These are phyloP conservation scores for Toxoplasma gondii DNA, from an alignment of 169 alveolate species.

Conservation along the genomic window DNA sequence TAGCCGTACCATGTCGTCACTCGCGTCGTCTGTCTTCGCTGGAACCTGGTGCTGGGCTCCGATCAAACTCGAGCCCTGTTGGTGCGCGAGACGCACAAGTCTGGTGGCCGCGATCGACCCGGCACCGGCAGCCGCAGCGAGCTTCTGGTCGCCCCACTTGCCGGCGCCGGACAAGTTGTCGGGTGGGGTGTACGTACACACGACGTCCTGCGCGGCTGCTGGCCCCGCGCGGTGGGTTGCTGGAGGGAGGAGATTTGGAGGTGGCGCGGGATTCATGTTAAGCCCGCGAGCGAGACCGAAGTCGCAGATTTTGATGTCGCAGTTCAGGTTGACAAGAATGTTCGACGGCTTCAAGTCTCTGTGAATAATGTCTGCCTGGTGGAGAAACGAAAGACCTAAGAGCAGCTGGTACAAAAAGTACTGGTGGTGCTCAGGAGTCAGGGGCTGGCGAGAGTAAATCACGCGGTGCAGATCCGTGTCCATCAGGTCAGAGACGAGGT, in stretches of 20 bases:
- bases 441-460: conserved; percentile 88
- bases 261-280: background rate
- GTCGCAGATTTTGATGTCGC: conserved; percentile 93
- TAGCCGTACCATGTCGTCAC: conserved; percentile 17
- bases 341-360: conserved; percentile 99
- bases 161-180: background rate
- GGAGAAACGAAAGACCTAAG: conserved; percentile 50
- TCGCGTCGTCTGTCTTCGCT: background rate
- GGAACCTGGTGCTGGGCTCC: background rate
- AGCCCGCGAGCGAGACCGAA: conserved; percentile 67
- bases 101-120: conserved; percentile 13
- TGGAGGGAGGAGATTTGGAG: background rate
- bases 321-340: conserved; percentile 96
- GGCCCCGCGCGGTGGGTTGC: background rate
- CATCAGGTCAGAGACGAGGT: conserved; percentile 86
- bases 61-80: background rate
- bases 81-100: conserved; percentile 11
- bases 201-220: background rate
- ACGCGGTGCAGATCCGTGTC: conserved; percentile 93
- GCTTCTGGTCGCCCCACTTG: background rate
- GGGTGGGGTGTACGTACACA: background rate
- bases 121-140: conserved; percentile 6
- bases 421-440: conserved; percentile 92
- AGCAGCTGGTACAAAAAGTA: conserved; percentile 85
- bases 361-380: conserved; percentile 93